Evolutionary conservation across 164 flowering plant genomes (phyloP).

Genomic region (Houttuynia cordata): DNA sequence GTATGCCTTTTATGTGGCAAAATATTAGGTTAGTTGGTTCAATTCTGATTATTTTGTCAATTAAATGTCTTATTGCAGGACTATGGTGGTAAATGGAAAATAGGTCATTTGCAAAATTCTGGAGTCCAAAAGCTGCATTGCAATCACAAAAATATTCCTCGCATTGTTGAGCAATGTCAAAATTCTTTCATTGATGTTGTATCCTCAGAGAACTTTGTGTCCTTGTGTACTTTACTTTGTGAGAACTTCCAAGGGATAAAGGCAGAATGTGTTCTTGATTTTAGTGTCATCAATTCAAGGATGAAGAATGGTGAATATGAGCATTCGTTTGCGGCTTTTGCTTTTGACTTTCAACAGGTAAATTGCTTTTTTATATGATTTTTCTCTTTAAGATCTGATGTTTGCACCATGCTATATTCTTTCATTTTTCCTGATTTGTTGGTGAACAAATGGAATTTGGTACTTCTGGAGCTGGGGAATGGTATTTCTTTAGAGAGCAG

Average conservation of each 20-base stretch:
- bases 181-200: constrained; percentile 33
- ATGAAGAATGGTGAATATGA: constrained; percentile 64
- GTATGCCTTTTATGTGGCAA: too few relatives aligned
- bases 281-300: constrained; percentile 38
- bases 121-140: constrained; percentile 10
- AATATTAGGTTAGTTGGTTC: neutral
- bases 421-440: neutral
- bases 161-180: constrained; percentile 30
- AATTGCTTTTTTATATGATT: neutral
- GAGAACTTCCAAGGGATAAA: constrained; percentile 61
- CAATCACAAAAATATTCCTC: constrained; percentile 10
- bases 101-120: too few relatives aligned
- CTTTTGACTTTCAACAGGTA: constrained; percentile 63
- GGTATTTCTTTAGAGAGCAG: too few relatives aligned
- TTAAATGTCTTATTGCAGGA: neutral
- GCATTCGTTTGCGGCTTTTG: constrained; percentile 49
- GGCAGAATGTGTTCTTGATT: constrained; percentile 33
- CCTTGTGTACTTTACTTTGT: constrained; percentile 45
- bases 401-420: neutral
- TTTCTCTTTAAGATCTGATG: neutral
- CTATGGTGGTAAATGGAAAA: neutral
- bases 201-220: constrained; percentile 47
- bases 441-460: too few relatives aligned
- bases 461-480: too few relatives aligned
- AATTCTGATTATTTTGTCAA: neutral